Conservation (phyloP, 129 eudicot species). For the Saussurea involucrata region DNA sequence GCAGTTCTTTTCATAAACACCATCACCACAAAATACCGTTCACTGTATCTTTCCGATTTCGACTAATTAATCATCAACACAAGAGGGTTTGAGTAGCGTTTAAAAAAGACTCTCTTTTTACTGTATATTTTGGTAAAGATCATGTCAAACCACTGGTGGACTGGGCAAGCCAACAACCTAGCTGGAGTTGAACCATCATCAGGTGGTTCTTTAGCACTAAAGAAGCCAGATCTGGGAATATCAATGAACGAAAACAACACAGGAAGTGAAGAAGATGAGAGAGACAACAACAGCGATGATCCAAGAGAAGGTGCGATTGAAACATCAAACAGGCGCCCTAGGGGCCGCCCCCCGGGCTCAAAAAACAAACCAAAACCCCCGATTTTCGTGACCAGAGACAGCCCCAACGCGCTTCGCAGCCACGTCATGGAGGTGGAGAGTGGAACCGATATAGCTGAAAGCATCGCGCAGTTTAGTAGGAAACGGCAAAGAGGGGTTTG, state of each 20-base stretch:
- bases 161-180: slow-evolving; percentile 42
- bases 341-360: slow-evolving; percentile 76
- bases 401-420: slow-evolving; percentile 76
- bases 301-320: slow-evolving; percentile 72
- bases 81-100: background rate
- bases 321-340: slow-evolving; percentile 50
- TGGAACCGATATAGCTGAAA: slow-evolving; percentile 72
- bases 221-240: slow-evolving; percentile 39
- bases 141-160: slow-evolving; percentile 71
- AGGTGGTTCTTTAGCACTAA: slow-evolving; percentile 24
- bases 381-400: slow-evolving; percentile 65
- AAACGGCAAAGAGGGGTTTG: slow-evolving; percentile 70
- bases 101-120: background rate
- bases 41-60: slow-evolving; percentile 1
- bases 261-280: slow-evolving; percentile 46
- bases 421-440: slow-evolving; percentile 75
- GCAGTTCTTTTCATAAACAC: background rate
- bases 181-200: slow-evolving; percentile 31
- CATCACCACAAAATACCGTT: background rate
- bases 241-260: slow-evolving; percentile 32
- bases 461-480: slow-evolving; percentile 62
- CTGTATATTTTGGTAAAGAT: background rate
- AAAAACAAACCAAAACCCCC: slow-evolving; percentile 74
- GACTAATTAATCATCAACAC: background rate
- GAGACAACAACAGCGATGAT: slow-evolving; percentile 43